phyloP scores from a whole-genome alignment of 1,139 yeast species.

The Barnettozyma hawaiiensis region DNA sequence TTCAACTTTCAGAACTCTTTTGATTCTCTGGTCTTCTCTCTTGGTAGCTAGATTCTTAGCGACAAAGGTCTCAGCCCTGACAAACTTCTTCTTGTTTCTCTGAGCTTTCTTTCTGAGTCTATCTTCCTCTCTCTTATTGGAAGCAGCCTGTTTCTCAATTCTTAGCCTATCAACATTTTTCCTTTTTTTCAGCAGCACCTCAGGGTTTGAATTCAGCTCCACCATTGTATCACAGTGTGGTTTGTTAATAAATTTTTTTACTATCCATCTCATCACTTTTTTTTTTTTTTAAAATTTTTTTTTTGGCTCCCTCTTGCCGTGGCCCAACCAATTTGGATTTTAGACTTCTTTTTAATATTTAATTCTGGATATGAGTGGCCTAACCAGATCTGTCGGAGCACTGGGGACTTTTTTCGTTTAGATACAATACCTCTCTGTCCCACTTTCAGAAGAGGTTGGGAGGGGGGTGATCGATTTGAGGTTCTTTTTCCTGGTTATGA shows the following conservation, averaged over 20 bases:
- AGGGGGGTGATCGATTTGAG: too few species aligned
- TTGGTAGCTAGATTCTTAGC: constrained; percentile 58
- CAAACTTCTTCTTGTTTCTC: constrained; percentile 42
- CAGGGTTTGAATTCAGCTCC: constrained; percentile 65
- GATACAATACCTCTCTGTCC: too few species aligned
- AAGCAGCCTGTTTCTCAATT: constrained; percentile 51
- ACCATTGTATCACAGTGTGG: too few species aligned
- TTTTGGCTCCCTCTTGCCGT: not conserved
- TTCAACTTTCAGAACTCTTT: constrained; percentile 52
- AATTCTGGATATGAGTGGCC: not conserved
- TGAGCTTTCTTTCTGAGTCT: constrained; percentile 37
- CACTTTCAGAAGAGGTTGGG: too few species aligned
- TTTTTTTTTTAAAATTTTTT: constrained; percentile 6
- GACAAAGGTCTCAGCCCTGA: constrained; percentile 69
- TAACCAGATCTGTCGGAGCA: constrained; percentile 2
- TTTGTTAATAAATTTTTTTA: too few species aligned
- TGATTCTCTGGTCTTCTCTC: constrained; percentile 63
- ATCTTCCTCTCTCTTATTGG: constrained; percentile 39
- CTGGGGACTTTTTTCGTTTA: too few species aligned
- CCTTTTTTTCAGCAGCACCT: constrained; percentile 68
- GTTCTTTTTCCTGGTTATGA: too few species aligned
- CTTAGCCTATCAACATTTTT: constrained; percentile 70
- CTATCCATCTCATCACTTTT: constrained; percentile 9
- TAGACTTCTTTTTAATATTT: too few species aligned
- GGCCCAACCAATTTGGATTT: not conserved